Evolutionary conservation across 2,329 filamentous ascomycete genomes (phyloP), one percentile per base, ranked within the genome.

Genomic region (Aspergillus sp.): DNA sequence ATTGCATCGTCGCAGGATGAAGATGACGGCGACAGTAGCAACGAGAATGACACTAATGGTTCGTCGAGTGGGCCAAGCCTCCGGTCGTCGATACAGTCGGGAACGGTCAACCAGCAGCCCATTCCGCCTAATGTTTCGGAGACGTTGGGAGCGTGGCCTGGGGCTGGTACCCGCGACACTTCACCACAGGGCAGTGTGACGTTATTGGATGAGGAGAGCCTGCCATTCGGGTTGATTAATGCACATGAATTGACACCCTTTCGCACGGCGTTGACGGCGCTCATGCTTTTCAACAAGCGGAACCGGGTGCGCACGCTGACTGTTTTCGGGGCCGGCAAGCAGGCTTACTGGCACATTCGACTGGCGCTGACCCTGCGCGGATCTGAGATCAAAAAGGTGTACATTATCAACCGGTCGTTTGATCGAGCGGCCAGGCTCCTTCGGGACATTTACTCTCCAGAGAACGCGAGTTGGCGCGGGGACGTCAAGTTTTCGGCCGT

Each of bases 291-390:
- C 15, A 80, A 81, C 60, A 78, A 67, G 59, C 86, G 91, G 48
- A 74, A 79, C 47, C 78, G 79, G 23, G 84, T 95, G 38, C 83
- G 85, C 62, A 88, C 84, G 12, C 63, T 96, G 9, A 84, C 85
- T 12, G 85, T 95, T 46, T 97, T 96, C 65, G 91, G 91, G 20
- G 84, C 86, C 30, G 91, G 91, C 41, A 83, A 85, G 57, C 90
- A 96, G 72, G 91, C 91, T 10, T 95, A 91, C 72, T 97, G 90
- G 90, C 91, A 96, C 65, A 82, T 95, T 39, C 84, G 90, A 1
- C 78, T 97, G 4, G 85, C 90, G 0, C 77, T 97, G 53, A 76
- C 93, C 44, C 60, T 75, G 25, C 85, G 79, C 1, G 75, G 76
- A 0, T 61, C 72, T 41, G 87, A 88, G 17, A 84, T 95, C 57